Percentiles rank a stretch among this genome's conserved stretches.
Evolutionary conservation across 208 protist species (phyloP).

Genomic region (Phytomonas francai): DNA sequence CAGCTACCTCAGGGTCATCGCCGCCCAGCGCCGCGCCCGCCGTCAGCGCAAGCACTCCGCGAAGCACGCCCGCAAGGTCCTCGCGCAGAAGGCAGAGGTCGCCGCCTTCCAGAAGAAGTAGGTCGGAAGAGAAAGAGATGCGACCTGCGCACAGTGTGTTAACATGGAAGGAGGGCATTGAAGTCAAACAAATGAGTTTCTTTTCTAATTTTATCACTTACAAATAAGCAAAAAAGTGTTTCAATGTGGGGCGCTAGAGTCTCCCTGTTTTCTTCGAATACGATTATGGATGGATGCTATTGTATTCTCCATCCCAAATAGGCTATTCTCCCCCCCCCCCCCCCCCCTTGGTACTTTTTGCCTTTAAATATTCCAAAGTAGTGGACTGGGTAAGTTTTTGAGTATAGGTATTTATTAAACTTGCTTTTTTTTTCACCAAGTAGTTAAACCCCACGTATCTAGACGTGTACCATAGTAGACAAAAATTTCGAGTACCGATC

Average conservation of each 20-base stretch:
- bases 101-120: conserved; percentile 53
- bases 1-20: conserved; percentile 32
- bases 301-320: neutral
- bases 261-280: neutral
- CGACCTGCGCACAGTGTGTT: neutral
- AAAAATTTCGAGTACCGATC: neutral
- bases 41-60: conserved; percentile 66
- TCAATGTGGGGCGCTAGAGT: neutral
- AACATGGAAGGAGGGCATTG: neutral
- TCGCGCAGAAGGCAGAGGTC: conserved; percentile 54
- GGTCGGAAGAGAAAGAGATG: neutral
- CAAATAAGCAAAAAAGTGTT: neutral
- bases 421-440: neutral
- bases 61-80: conserved; percentile 57
- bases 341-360: neutral
- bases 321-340: neutral
- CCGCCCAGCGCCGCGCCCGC: conserved; percentile 46
- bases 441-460: neutral
- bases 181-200: neutral
- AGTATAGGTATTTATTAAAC: conserved; percentile 4
- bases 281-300: neutral
- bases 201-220: conserved; percentile 4
- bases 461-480: neutral
- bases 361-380: neutral
- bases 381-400: neutral